Base-by-base conservation (phyloP, 768 basidiomycete genomes). In the Podaxis pistillaris region DNA sequence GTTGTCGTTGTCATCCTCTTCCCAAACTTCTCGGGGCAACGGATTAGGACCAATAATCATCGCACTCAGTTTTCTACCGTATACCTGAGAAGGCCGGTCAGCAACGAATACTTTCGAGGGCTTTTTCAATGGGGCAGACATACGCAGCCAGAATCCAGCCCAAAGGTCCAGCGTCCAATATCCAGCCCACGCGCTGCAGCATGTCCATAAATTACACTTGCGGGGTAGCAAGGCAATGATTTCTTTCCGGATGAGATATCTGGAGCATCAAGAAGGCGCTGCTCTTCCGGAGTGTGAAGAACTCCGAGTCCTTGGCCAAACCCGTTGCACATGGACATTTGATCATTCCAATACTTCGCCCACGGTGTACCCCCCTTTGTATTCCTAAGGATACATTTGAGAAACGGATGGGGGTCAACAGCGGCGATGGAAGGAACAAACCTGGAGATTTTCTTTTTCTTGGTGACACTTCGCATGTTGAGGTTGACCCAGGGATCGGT, bases 71-170 rank as follows among this genome's bases (percentile, higher is more conserved):
- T 76, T 75, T 44, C 82, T 78, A 6, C 85, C 83, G 68, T 93
- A 89, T 47, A 86, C 77, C 81, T 86, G 33, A 40, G 17, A 41
- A 8, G 4, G 40, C 62, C 56, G 9, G 24, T 40, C 12, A 37
- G 2, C 49, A 22, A 38, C 13, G 30, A 24, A n/a, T 7, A 1
- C 2, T 22, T 49, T 49, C 19, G 9, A 19, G 17, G 17, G 12
- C 13, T 8, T 50, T 28, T 17, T 8, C 2, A 19, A 19, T 51
- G 40, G 26, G 28, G 19, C 49, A 41, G 38, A 78, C 87, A 72
- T 71, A 94, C 91, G 69, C 94, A 96, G 11, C 92, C 95, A 0
- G 90, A 83, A 72, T 98, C 96, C 37, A 96, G 74, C 1, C 96
- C 96, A 63, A 94, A 76, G 2, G 88, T 85, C 89, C 90, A 96